Evolutionary conservation across 1,139 yeast genomes (phyloP), one percentile per base, ranked within the genome.

Genomic region (Sugiyamaella novakii): DNA sequence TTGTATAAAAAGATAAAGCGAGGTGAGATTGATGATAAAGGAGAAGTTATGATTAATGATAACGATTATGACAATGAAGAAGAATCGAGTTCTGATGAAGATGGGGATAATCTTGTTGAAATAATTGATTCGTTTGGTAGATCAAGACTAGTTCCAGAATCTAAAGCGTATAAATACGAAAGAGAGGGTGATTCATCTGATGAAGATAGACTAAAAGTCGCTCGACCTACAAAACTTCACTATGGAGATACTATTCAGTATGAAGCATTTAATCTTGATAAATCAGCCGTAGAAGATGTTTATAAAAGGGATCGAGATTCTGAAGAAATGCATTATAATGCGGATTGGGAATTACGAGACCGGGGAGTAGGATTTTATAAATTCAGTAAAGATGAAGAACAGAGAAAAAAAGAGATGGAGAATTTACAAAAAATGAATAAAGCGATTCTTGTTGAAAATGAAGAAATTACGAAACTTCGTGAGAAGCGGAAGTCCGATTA

Each of bases 81-180:
- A 27, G 48, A 44, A 11, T 29, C 29, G 10, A 39, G 28, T 12
- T 48, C 37, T n/a, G 43, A 46, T 5, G 54, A 46, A n/a, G 52
- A 43, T 8, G 48, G 24, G 8, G 59, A 53, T 11, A 54, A 47
- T 8, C 18, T 57, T 53, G 59, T 65, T 12, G 72, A 68, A 43
- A 56, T 63, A 17, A 56, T 53, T 5, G 71, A 67, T 47, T 67
- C 64, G 38, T 67, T 61, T 58, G 71, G 71, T 1, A 53, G 69
- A 6, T 55, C 65, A 6, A 49, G 71, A 27, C 42, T 38, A 27
- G 62, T 66, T 1, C 56, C 61, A 1, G 50, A 51, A 5, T 47
- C 51, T 5, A 41, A 58, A 25, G 52, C 54, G 7, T 49, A 48
- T 33, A 29, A 45, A 21, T 54, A 54, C 15, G 49, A 47, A 28